These are phyloP conservation scores for Exophiala sideris DNA, from an alignment of 2,329 filamentous ascomycete species.

Conservation along the genomic window DNA sequence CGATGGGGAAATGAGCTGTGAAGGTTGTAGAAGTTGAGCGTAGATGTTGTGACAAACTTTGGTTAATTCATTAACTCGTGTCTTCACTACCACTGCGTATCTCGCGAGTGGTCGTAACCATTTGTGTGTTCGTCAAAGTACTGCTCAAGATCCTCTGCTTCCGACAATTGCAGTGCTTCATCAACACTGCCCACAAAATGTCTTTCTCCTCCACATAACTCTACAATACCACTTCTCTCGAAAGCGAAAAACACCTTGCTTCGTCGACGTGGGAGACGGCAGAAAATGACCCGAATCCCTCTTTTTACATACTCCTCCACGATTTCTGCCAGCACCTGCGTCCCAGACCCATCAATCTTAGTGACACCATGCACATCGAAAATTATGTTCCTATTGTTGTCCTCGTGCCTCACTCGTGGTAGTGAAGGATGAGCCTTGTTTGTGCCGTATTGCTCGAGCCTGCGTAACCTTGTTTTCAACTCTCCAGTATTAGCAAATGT, in stretches of 20 bases:
- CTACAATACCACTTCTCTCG: constrained; percentile 76
- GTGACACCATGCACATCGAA: constrained; percentile 99
- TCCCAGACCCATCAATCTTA: constrained; percentile 85
- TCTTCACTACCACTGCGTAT: constrained; percentile 5
- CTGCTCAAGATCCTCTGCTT: constrained; percentile 59
- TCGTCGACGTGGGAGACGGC: constrained; percentile 49
- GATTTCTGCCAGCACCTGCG: constrained; percentile 88
- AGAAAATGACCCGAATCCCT: constrained; percentile 60
- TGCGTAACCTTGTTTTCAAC: constrained; percentile 74
- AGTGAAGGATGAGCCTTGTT: constrained; percentile 79
- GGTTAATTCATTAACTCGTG: not conserved
- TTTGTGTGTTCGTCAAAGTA: constrained; percentile 29
- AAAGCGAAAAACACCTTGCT: constrained; percentile 69
- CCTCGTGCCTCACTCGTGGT: constrained; percentile 70
- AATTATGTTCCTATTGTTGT: constrained; percentile 86
- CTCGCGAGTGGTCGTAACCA: constrained; percentile 4
- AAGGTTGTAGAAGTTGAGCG: not conserved
- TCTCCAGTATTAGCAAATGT: constrained; percentile 97
- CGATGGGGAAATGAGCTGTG: not conserved
- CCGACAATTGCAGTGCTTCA: constrained; percentile 77
- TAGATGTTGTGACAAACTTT: not conserved
- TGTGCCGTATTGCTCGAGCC: constrained; percentile 89
- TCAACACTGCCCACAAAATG: constrained; percentile 82
- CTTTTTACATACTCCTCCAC: constrained; percentile 74
- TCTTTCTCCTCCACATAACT: constrained; percentile 69